Conservation (phyloP, 306 rosid genomes). For the Prosopis cineraria region DNA sequence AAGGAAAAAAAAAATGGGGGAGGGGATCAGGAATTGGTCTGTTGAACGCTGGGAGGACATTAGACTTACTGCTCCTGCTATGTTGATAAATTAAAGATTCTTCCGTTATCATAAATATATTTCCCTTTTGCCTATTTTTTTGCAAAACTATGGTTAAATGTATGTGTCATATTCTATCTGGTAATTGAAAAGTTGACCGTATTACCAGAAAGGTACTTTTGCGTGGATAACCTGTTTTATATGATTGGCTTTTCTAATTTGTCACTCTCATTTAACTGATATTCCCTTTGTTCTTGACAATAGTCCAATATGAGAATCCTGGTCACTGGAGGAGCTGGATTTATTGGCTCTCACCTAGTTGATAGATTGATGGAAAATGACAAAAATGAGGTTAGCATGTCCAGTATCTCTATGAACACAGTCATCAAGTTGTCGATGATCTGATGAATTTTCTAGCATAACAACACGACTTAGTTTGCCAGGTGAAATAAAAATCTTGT, state of each 20-base stretch:
- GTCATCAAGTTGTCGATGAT: slow-evolving; percentile 23
- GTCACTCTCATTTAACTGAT: background rate
- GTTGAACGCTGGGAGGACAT: background rate
- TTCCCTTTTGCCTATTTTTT: background rate
- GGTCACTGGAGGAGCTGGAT: slow-evolving; percentile 99
- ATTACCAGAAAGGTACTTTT: background rate
- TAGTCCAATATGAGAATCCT: slow-evolving; percentile 96
- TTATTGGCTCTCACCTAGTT: slow-evolving; percentile 93
- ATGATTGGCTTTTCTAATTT: background rate
- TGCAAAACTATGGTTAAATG: background rate
- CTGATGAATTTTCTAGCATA: background rate
- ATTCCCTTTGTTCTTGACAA: slow-evolving; percentile 15
- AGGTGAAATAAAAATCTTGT: slow-evolving; percentile 6
- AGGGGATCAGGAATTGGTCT: background rate
- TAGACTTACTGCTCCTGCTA: background rate
- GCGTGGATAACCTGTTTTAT: background rate
- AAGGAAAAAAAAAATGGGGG: no score
- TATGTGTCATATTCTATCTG: background rate
- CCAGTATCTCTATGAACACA: slow-evolving; percentile 3
- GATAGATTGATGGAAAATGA: slow-evolving; percentile 90
- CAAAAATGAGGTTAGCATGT: slow-evolving; percentile 71
- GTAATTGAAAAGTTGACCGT: background rate
- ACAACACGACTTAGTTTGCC: background rate
- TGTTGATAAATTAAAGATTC: background rate
- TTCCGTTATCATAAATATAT: background rate